phyloP scores from a whole-genome alignment of 1,284 basidiomycete genomes.

The Pyrrhoderma noxium region DNA sequence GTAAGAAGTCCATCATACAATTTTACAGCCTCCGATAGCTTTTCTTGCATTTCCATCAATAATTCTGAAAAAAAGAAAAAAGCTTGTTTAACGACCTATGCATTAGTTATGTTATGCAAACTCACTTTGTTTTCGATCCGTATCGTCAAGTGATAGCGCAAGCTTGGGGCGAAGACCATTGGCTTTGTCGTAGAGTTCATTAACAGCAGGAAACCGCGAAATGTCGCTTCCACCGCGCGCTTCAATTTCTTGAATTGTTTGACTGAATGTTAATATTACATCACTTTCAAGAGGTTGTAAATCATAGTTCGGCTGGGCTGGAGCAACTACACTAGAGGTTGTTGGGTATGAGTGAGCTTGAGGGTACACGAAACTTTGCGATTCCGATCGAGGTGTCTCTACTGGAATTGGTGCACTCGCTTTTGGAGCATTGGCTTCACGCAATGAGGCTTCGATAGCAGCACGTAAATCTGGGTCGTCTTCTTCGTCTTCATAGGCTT shows the following conservation, averaged over 20 bases:
- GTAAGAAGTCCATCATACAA: conserved; percentile 85
- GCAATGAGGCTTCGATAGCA: conserved; percentile 92
- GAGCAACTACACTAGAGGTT: conserved; percentile 39
- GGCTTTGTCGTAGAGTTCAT: conserved; percentile 81
- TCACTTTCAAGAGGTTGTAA: conserved; percentile 75
- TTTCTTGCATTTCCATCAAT: conserved; percentile 88
- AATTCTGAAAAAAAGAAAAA: conserved; percentile 58
- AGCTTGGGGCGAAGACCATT: conserved; percentile 76
- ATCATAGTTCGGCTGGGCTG: conserved; percentile 66
- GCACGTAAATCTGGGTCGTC: conserved; percentile 91
- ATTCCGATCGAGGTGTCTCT: conserved; percentile 45
- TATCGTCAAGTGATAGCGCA: conserved; percentile 79
- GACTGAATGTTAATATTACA: conserved; percentile 81
- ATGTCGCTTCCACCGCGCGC: conserved; percentile 73
- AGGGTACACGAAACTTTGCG: conserved; percentile 25
- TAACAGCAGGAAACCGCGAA: conserved; percentile 73
- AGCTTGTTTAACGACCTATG: too few relatives aligned
- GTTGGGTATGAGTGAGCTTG: conserved; percentile 29
- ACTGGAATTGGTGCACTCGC: conserved; percentile 69
- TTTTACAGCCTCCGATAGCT: conserved; percentile 85
- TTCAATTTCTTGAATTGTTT: conserved; percentile 81
- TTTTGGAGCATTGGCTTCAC: conserved; percentile 73
- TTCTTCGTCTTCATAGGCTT: conserved; percentile 55
- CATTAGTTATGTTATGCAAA: not conserved
- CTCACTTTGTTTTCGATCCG: conserved; percentile 80